These are phyloP conservation scores for Hypoxylon sp. DNA, from an alignment of 2,329 filamentous ascomycete species.

Conservation along the genomic window DNA sequence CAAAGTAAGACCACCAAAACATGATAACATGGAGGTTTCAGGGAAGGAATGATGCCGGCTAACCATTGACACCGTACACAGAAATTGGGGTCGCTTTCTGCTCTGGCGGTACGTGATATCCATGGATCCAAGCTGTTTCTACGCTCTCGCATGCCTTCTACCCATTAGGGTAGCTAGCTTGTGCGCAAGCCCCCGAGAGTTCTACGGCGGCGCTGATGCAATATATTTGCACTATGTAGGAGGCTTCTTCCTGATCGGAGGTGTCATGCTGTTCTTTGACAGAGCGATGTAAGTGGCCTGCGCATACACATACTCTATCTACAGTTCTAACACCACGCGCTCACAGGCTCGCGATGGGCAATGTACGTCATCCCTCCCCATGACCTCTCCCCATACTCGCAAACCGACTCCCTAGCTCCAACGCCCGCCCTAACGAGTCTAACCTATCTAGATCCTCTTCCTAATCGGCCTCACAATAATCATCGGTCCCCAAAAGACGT, in stretches of 20 bases:
- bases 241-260: conserved; percentile 93
- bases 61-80: conserved; percentile 59
- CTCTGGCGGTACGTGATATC: conserved; percentile 83
- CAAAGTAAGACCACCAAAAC: conserved; percentile 85
- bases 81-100: conserved; percentile 98
- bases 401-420: not conserved
- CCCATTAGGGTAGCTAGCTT: conserved; percentile 5
- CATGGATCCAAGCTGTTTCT: conserved; percentile 10
- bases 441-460: conserved; percentile 90
- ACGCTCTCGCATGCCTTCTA: conserved; percentile 27
- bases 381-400: conserved; percentile 14
- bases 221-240: conserved; percentile 67
- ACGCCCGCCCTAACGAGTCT: conserved; percentile 2
- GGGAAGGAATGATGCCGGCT: conserved; percentile 48
- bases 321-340: conserved; percentile 40
- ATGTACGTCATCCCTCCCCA: conserved; percentile 68
- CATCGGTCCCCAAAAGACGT: conserved; percentile 91
- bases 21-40: not conserved
- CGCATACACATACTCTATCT: conserved; percentile 3
- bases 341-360: conserved; percentile 93
- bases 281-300: conserved; percentile 81
- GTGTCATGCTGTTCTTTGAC: conserved; percentile 98
- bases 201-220: conserved; percentile 44
- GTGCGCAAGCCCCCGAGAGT: conserved; percentile 16
- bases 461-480: conserved; percentile 96